Evolutionary conservation across 108 stramenopile species (phyloP).

Genomic region (Epithemia pelagica): DNA sequence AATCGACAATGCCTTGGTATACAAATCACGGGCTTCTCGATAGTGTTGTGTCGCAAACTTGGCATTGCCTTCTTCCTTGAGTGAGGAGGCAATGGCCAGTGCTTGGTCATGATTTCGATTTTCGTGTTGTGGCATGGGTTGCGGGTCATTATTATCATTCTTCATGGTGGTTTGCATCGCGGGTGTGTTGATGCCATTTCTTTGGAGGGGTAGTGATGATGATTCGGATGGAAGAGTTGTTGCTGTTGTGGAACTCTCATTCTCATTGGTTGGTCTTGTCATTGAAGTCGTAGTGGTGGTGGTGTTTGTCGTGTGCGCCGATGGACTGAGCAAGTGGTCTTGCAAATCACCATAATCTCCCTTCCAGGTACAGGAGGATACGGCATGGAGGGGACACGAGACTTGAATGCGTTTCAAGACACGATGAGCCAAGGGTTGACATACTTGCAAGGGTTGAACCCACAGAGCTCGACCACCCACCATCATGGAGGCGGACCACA

Average conservation of each 20-base stretch:
- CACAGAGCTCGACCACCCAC: constrained; percentile 9
- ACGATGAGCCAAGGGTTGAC: constrained; percentile 34
- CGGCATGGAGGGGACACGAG: constrained; percentile 21
- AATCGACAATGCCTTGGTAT: constrained; percentile 32
- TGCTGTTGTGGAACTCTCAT: too few relatives aligned
- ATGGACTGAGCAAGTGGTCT: constrained; percentile 28
- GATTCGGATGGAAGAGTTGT: too few relatives aligned
- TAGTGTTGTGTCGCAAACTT: constrained; percentile 29
- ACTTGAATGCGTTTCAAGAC: constrained; percentile 21
- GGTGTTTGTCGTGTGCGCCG: constrained; percentile 12
- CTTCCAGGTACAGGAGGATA: constrained; percentile 28
- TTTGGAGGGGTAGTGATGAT: neutral
- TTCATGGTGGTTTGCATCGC: neutral
- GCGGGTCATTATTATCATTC: neutral
- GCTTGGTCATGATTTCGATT: too few relatives aligned
- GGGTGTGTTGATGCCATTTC: neutral
- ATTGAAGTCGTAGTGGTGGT: neutral
- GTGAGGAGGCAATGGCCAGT: constrained; percentile 17
- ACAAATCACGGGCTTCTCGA: constrained; percentile 33
- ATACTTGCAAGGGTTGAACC: constrained; percentile 18
- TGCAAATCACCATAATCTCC: constrained; percentile 54
- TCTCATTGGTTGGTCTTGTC: constrained; percentile 1
- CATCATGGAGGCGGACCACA: constrained; percentile 12
- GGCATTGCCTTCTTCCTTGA: constrained; percentile 47
- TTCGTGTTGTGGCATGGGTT: constrained; percentile 1